Evolutionary conservation across 306 rosid species (phyloP).

Genomic region (Sphenostylis stenocarpa): DNA sequence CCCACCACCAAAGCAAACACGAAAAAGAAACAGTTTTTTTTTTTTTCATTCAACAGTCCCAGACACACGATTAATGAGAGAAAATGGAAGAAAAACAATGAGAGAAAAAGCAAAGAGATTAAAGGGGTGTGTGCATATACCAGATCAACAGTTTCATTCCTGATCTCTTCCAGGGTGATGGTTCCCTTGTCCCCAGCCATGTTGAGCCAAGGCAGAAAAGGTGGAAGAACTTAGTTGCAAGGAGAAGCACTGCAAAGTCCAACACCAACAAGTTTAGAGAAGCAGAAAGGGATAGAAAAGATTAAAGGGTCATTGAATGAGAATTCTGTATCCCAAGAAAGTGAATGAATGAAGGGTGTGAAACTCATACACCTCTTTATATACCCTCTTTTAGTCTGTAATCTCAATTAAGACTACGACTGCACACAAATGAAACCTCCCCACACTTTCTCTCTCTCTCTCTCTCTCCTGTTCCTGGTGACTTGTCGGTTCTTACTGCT

Average conservation of each 20-base stretch:
- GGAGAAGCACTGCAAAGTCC: not conserved
- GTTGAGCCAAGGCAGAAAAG: not conserved
- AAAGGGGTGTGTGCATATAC: slow-evolving; percentile 34
- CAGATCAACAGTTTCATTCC: slow-evolving; percentile 95
- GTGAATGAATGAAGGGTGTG: not conserved
- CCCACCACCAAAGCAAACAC: not conserved
- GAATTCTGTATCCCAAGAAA: slow-evolving; percentile 48
- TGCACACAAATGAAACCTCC: not conserved
- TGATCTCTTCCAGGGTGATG: slow-evolving; percentile 70
- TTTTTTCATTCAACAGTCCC: not conserved
- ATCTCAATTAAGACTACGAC: not conserved
- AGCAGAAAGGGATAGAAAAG: not conserved
- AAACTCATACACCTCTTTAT: slow-evolving; percentile 2
- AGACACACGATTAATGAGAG: not conserved
- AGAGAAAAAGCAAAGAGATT: not conserved
- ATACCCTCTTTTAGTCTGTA: slow-evolving; percentile 15
- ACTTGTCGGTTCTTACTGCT: slow-evolving; percentile 31
- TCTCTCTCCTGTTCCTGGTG: slow-evolving; percentile 11
- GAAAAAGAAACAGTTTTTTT: not conserved
- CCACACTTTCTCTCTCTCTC: slow-evolving; percentile 4
- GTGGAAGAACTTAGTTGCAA: not conserved
- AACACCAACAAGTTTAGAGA: not conserved
- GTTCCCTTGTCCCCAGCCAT: slow-evolving; percentile 52
- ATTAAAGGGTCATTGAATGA: slow-evolving; percentile 42
- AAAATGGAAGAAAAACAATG: not conserved